Conservation (phyloP, 2,329 filamentous ascomycete species). For the Tolypocladium ovalisporum region DNA sequence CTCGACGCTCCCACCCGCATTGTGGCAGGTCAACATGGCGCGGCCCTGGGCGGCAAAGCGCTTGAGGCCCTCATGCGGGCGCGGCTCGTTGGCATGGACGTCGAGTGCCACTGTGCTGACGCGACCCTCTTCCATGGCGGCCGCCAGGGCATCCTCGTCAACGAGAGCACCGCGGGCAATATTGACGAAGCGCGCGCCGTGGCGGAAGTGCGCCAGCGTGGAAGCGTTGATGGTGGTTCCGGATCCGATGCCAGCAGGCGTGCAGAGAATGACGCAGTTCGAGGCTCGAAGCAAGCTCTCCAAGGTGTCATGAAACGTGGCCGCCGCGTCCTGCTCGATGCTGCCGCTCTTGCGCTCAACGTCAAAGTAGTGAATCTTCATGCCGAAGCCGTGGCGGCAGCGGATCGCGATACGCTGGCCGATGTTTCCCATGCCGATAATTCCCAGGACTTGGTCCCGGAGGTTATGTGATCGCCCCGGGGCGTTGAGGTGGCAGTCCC, state of each 20-base stretch:
- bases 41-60: conserved; percentile 26
- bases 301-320: conserved; percentile 39
- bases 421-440: conserved; percentile 61
- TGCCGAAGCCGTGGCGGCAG: conserved; percentile 45
- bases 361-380: conserved; percentile 56
- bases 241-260: conserved; percentile 33
- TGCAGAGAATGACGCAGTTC: conserved; percentile 54
- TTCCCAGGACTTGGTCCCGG: conserved; percentile 46
- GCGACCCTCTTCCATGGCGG: conserved; percentile 41
- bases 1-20: conserved; percentile 56
- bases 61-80: conserved; percentile 34
- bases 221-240: conserved; percentile 33
- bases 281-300: conserved; percentile 37
- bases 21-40: conserved; percentile 54
- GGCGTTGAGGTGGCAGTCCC: conserved; percentile 47
- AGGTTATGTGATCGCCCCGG: conserved; percentile 54
- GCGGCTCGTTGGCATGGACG: conserved; percentile 52
- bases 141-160: conserved; percentile 51
- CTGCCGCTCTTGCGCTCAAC: conserved; percentile 34
- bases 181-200: conserved; percentile 50
- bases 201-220: conserved; percentile 39
- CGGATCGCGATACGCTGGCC: conserved; percentile 49
- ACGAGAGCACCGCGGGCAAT: conserved; percentile 54
- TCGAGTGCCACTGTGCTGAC: conserved; percentile 49
- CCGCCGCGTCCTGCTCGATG: conserved; percentile 30